A percentile compares a stretch with the other conserved stretches of the same genome.
These are phyloP conservation scores for Plasmodium yoelii DNA, from an alignment of 169 alveolate genomes.

Conservation along the genomic window DNA sequence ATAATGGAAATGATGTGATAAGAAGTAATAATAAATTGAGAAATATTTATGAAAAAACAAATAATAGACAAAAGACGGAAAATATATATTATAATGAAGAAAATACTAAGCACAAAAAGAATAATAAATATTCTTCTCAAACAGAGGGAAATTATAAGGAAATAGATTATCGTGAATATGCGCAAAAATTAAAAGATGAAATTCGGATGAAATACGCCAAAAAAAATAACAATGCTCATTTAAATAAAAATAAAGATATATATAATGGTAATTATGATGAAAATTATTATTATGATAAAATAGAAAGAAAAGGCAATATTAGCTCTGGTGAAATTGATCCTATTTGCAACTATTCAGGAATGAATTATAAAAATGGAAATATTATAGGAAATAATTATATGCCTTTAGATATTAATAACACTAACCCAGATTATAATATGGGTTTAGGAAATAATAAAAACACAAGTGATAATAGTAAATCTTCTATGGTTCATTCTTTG, in stretches of 20 bases:
- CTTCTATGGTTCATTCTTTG: constrained; percentile 1
- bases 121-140: too few relatives aligned
- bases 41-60: too few relatives aligned
- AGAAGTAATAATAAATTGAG: neutral
- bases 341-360: neutral
- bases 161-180: too few relatives aligned
- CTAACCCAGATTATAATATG: neutral
- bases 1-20: neutral
- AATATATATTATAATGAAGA: too few relatives aligned
- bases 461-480: constrained; percentile 11
- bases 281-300: neutral
- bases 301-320: neutral
- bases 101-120: too few relatives aligned
- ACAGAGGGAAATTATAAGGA: too few relatives aligned
- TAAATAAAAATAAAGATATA: neutral
- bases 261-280: neutral
- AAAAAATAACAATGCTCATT: neutral
- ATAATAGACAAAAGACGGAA: too few relatives aligned
- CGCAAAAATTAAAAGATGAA: too few relatives aligned
- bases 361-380: neutral
- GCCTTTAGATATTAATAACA: neutral
- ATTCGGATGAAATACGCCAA: too few relatives aligned
- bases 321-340: neutral
- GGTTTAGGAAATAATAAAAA: neutral
- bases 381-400: neutral